Base-by-base conservation (phyloP, 1,139 yeast genomes). In the Suzukiozyma palmioleophila region DNA sequence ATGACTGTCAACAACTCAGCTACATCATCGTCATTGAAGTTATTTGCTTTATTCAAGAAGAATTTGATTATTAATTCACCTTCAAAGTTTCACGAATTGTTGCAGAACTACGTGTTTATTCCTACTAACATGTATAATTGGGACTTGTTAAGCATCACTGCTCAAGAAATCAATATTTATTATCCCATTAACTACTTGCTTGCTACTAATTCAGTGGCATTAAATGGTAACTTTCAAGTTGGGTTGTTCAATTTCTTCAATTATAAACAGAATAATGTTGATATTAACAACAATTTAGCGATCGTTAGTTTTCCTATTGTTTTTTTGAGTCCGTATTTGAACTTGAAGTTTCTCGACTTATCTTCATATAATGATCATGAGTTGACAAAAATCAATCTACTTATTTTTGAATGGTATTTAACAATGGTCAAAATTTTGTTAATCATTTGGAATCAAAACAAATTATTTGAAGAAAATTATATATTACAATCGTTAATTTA, bases 291-390 rank as follows among this genome's bases (percentile, higher is more conserved):
- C 43, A 69, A 69, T 41, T 50, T 69, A 28, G 72, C 72, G 1
- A 69, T 73, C 25, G 62, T 74, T 10, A 59, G 72, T 36, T 63
- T 70, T 46, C 79, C 79, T 1, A 49, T 73, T 24, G 56, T 75
- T 10, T 67, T 74, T 36, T 39, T 45, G 9, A 33, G 33, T 15
- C 36, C 40, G 22, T 43, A 46, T 39, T 41, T 52, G 29, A 50
- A 47, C 37, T 38, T 49, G 14, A 39, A 38, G 8, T 42, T 49
- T 11, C 39, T 58, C 18, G 50, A 50, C 37, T 39, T 59, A 10
- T 51, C 54, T 3, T 28, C 41, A n/a, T 47, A 39, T 38, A 49
- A 48, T 40, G 24, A 38, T 25, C 38, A 50, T 37, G 52, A 52
- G 38, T 41, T 49, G 32, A 39, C 39, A 15, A 52, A 49, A 31